A percentile compares a stretch with the other conserved stretches of the same genome.
phyloP scores from a whole-genome alignment of 176 grass and related monocot genomes.

The Aegilops bicornis region DNA sequence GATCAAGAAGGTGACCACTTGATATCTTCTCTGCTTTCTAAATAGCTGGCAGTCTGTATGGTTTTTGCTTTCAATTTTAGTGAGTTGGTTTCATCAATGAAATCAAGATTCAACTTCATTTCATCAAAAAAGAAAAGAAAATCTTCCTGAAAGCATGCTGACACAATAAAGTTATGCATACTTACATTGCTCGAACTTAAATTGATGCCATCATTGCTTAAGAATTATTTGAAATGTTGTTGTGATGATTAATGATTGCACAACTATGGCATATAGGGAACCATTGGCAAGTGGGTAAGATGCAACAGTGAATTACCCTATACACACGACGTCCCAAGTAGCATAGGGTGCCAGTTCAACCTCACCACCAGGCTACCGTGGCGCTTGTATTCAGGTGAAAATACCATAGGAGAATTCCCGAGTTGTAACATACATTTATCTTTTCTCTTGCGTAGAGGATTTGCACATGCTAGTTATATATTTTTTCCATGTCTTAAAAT shows the following conservation, averaged over 20 bases:
- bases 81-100: background rate
- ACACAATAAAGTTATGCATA: too few species aligned
- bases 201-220: background rate
- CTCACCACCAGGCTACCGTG: constrained; percentile 46
- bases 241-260: background rate
- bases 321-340: constrained; percentile 21
- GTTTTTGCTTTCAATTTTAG: background rate
- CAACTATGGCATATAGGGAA: constrained; percentile 34
- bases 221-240: background rate
- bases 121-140: too few species aligned
- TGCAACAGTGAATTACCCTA: constrained; percentile 27
- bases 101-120: too few species aligned
- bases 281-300: constrained; percentile 39
- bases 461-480: background rate
- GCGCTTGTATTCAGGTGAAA: constrained; percentile 54
- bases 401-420: background rate
- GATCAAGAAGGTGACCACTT: constrained; percentile 43
- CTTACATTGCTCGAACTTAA: background rate
- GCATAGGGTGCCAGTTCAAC: constrained; percentile 40
- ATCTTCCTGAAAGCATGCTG: too few species aligned
- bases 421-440: background rate
- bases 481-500: background rate
- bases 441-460: background rate
- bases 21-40: background rate
- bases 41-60: too few species aligned